phyloP scores from a whole-genome alignment of 345 rosid genomes.

The Triadica sebifera region DNA sequence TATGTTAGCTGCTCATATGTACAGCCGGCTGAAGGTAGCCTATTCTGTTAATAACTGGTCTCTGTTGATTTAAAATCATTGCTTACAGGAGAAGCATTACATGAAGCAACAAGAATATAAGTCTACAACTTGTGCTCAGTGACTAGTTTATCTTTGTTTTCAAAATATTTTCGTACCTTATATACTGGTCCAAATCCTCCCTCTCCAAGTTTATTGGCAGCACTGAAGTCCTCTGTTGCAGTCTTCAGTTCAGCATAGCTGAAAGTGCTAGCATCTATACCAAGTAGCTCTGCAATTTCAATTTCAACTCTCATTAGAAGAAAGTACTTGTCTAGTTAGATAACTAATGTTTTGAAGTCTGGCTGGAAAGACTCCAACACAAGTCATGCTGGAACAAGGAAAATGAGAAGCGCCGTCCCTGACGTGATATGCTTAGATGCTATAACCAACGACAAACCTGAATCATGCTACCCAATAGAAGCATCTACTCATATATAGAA shows the following conservation, averaged over 20 bases:
- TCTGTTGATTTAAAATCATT: not conserved
- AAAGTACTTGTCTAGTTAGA: not conserved
- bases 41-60: not conserved
- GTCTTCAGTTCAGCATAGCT: slow-evolving; percentile 52
- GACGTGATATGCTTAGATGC: not conserved
- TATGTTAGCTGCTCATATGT: not conserved
- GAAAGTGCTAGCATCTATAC: slow-evolving; percentile 54
- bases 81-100: not conserved
- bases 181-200: slow-evolving; percentile 85
- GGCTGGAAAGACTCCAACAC: not conserved
- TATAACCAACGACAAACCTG: not conserved
- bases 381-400: not conserved
- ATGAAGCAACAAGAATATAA: not conserved
- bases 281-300: slow-evolving; percentile 45
- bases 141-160: not conserved
- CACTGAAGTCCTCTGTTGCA: slow-evolving; percentile 63
- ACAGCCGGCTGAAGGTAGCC: not conserved
- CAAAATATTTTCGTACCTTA: slow-evolving; percentile 37
- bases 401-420: not conserved
- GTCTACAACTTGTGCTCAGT: not conserved
- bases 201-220: slow-evolving; percentile 71
- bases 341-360: not conserved
- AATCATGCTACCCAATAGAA: not conserved
- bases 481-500: too few relatives aligned
- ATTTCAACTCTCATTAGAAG: not conserved